phyloP scores from a whole-genome alignment of 805 yeast genomes.

The Metschnikowia proteae region DNA sequence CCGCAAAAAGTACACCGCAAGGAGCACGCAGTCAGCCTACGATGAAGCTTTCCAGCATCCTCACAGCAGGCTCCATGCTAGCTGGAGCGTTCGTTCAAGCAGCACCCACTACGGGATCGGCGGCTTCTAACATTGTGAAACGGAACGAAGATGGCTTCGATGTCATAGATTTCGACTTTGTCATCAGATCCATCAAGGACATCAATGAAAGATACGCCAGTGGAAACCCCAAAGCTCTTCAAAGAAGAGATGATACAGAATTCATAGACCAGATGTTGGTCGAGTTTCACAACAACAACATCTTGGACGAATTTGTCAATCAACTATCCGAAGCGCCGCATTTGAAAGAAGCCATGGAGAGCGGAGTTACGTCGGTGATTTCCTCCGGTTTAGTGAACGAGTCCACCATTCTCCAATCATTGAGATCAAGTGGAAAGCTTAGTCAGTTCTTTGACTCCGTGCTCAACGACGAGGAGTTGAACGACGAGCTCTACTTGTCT shows the following conservation, averaged over 20 bases:
- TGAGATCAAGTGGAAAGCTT: slow-evolving; percentile 14
- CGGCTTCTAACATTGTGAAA: slow-evolving; percentile 12
- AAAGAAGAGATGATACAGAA: slow-evolving; percentile 17
- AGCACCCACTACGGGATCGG: slow-evolving; percentile 19
- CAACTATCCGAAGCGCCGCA: slow-evolving; percentile 18
- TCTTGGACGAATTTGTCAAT: slow-evolving; percentile 17
- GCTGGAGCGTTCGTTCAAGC: slow-evolving; percentile 21
- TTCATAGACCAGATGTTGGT: slow-evolving; percentile 15
- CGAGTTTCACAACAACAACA: slow-evolving; percentile 15
- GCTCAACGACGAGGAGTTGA: slow-evolving; percentile 16
- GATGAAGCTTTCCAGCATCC: slow-evolving; percentile 21
- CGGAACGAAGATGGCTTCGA: slow-evolving; percentile 12
- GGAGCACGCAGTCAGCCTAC: not conserved
- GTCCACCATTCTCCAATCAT: slow-evolving; percentile 14
- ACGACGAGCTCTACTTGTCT: slow-evolving; percentile 13
- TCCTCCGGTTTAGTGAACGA: slow-evolving; percentile 15
- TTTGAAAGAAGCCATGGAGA: slow-evolving; percentile 14
- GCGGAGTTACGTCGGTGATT: slow-evolving; percentile 15
- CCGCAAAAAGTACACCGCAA: slow-evolving; percentile 1
- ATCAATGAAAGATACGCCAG: slow-evolving; percentile 13
- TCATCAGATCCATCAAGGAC: slow-evolving; percentile 9
- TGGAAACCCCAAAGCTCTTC: slow-evolving; percentile 9
- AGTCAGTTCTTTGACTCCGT: slow-evolving; percentile 16
- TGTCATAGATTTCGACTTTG: slow-evolving; percentile 17
- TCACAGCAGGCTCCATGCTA: slow-evolving; percentile 18